phyloP scores from a whole-genome alignment of 2,329 filamentous ascomycete genomes.

The Aspergillus spinulosporus region DNA sequence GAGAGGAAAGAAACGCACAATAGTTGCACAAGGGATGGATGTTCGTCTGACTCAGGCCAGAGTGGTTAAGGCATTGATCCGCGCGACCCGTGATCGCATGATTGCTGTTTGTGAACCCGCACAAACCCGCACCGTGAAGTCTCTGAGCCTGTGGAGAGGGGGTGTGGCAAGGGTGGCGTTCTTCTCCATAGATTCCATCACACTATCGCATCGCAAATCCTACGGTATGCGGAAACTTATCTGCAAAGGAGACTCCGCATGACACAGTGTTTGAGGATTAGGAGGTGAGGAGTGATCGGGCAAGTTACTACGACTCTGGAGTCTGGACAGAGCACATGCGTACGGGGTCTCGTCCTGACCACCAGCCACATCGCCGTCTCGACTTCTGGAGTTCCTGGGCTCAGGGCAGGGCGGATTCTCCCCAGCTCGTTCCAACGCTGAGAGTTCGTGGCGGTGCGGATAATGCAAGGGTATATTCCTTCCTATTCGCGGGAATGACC shows the following conservation, averaged over 20 bases:
- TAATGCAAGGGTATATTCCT: background rate
- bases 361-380: background rate
- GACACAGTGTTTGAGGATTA: too few relatives aligned
- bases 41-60: background rate
- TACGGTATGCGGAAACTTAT: too few relatives aligned
- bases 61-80: background rate
- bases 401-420: too few relatives aligned
- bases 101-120: background rate
- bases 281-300: too few relatives aligned
- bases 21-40: background rate
- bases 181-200: background rate
- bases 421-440: background rate
- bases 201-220: background rate
- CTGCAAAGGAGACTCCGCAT: too few relatives aligned
- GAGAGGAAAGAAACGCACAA: background rate
- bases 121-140: background rate
- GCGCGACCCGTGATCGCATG: conserved; percentile 1
- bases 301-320: too few relatives aligned
- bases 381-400: background rate
- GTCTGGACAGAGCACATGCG: too few relatives aligned
- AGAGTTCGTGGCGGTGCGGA: background rate
- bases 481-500: background rate
- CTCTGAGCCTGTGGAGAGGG: background rate
- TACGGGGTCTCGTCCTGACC: too few relatives aligned
- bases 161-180: background rate